Percentiles rank a stretch among this genome's conserved stretches.
Evolutionary conservation across 2,329 filamentous ascomycete genomes (phyloP).

Genomic region (Aquanectria penicillioides): DNA sequence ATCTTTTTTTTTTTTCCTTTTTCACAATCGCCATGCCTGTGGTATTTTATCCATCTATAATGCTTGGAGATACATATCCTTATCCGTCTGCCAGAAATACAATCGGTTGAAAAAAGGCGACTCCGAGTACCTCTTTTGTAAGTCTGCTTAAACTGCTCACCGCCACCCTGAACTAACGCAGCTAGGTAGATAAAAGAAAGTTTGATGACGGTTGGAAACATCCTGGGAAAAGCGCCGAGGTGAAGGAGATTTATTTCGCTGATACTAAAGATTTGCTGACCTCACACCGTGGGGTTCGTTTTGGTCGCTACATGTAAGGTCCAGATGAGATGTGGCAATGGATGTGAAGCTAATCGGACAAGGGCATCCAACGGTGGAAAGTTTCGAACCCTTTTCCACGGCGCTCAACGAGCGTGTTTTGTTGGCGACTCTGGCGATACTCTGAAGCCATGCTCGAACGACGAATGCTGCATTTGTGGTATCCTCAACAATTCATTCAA

Average conservation of each 20-base stretch:
- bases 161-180: neutral
- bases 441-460: neutral
- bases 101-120: no score
- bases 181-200: neutral
- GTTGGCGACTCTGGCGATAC: neutral
- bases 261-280: neutral
- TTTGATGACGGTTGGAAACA: neutral
- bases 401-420: constrained; percentile 1
- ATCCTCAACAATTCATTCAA: constrained; percentile 7
- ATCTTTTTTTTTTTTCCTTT: no score
- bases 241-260: constrained; percentile 4
- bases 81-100: no score
- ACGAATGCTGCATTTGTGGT: constrained; percentile 1
- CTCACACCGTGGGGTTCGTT: neutral
- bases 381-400: neutral
- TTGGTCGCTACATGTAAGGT: neutral
- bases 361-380: neutral
- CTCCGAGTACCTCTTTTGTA: neutral
- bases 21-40: no score
- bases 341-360: no score
- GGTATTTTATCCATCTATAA: no score
- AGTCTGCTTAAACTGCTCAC: neutral
- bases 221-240: neutral
- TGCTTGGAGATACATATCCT: no score
- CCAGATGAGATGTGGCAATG: neutral